Conservation (phyloP, 2,329 filamentous ascomycete species). For the Sclerotinia trifoliorum region DNA sequence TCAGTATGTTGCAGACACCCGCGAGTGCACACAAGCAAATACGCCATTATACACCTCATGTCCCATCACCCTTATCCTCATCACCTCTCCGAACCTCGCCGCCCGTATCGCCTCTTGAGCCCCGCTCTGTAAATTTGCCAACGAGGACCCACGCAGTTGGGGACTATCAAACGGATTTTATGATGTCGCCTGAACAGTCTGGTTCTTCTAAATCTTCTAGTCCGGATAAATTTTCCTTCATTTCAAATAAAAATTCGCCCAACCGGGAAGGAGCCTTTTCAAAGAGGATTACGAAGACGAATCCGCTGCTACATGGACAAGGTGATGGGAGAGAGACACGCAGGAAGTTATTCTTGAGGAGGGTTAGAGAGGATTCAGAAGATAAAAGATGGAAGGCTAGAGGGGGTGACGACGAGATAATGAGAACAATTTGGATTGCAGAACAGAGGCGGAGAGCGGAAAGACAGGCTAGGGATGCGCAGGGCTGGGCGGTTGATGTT, state of each 20-base stretch:
- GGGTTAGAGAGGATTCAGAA: conserved; percentile 59
- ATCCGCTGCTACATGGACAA: conserved; percentile 59
- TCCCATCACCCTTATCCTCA: conserved; percentile 23
- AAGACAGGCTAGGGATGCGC: conserved; percentile 36
- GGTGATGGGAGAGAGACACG: conserved; percentile 61
- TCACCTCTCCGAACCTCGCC: conserved; percentile 19
- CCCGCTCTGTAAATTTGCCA: conserved; percentile 12
- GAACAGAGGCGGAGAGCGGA: conserved; percentile 42
- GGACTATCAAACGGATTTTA: not conserved
- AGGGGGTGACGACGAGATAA: conserved; percentile 60
- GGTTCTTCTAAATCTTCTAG: not conserved
- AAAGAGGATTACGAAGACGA: conserved; percentile 56
- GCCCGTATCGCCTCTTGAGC: conserved; percentile 21
- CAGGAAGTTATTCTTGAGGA: conserved; percentile 67
- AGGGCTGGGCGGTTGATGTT: conserved; percentile 25
- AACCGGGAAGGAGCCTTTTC: conserved; percentile 29
- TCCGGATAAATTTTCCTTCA: not conserved
- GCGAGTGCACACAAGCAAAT: conserved; percentile 16
- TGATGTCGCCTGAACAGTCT: conserved; percentile 16
- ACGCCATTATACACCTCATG: conserved; percentile 20
- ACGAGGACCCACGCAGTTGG: not conserved
- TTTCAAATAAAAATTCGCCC: conserved; percentile 21
- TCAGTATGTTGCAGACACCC: conserved; percentile 20
- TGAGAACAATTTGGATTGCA: conserved; percentile 43
- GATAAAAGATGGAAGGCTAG: conserved; percentile 59